Evolutionary conservation across 805 yeast genomes (phyloP).

Genomic region (Ogataea pilisensis): DNA sequence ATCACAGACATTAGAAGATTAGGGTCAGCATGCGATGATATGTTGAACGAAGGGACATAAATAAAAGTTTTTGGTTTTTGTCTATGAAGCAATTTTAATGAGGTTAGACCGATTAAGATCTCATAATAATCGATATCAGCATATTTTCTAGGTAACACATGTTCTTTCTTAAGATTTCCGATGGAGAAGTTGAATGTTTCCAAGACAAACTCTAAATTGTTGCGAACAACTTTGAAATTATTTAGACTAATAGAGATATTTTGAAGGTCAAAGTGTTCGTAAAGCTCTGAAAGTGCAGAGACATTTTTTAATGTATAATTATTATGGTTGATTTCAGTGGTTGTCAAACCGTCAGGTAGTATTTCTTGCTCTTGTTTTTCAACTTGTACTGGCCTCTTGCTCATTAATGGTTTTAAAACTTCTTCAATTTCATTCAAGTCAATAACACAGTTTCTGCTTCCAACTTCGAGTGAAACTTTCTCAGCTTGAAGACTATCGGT

Average conservation of each 20-base stretch:
- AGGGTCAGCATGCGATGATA: constrained; percentile 8
- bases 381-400: too few relatives aligned
- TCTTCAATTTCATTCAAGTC: constrained; percentile 1
- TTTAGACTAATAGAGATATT: constrained; percentile 8
- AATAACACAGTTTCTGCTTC: constrained; percentile 4
- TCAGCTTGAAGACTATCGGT: background rate
- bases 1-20: constrained; percentile 3
- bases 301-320: background rate
- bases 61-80: constrained; percentile 3
- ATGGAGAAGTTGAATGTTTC: constrained; percentile 11
- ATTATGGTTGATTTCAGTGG: background rate
- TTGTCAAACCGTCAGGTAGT: too few relatives aligned
- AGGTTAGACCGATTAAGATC: constrained; percentile 8
- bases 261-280: constrained; percentile 2
- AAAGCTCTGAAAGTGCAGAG: background rate
- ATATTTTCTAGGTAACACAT: background rate
- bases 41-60: constrained; percentile 15
- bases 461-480: constrained; percentile 1
- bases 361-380: too few relatives aligned
- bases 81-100: constrained; percentile 4
- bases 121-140: constrained; percentile 8
- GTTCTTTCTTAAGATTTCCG: constrained; percentile 7
- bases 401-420: background rate
- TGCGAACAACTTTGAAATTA: constrained; percentile 2
- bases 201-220: background rate